A percentile compares a stretch with the other conserved stretches of the same genome.
These are phyloP conservation scores for Glycyrrhiza uralensis DNA, from an alignment of 306 rosid species.

Conservation along the genomic window DNA sequence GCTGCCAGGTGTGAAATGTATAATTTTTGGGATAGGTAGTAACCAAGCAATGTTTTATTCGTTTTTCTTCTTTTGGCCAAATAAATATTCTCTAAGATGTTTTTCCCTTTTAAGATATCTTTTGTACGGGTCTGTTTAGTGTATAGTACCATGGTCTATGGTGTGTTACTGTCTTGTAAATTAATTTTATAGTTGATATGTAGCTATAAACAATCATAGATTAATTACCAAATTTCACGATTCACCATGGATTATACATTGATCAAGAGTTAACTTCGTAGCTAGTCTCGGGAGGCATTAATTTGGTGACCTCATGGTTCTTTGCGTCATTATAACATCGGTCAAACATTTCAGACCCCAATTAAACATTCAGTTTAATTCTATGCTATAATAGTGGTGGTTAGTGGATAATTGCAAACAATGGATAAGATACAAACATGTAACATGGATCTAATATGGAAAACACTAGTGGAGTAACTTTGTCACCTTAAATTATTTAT, in stretches of 20 bases:
- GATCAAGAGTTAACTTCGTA: too few relatives aligned
- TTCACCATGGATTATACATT: too few relatives aligned
- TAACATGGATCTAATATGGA: slow-evolving; percentile 25
- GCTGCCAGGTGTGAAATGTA: neutral
- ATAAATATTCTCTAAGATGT: neutral
- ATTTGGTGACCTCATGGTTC: slow-evolving; percentile 28
- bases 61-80: neutral
- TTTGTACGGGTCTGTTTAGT: too few relatives aligned
- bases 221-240: too few relatives aligned
- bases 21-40: neutral
- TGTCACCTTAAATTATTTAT: slow-evolving; percentile 15
- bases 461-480: slow-evolving; percentile 28
- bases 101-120: neutral
- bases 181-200: too few relatives aligned
- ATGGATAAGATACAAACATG: slow-evolving; percentile 17
- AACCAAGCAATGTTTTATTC: neutral
- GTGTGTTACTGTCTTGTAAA: too few relatives aligned
- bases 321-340: slow-evolving; percentile 19
- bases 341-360: neutral
- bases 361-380: neutral
- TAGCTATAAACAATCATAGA: too few relatives aligned
- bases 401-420: slow-evolving; percentile 17
- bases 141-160: too few relatives aligned
- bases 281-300: neutral
- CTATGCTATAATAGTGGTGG: neutral